A percentile compares a stretch with the other conserved stretches of the same genome.
Conservation (phyloP, 75 land plant genomes). For the Ceratopteris richardii region DNA sequence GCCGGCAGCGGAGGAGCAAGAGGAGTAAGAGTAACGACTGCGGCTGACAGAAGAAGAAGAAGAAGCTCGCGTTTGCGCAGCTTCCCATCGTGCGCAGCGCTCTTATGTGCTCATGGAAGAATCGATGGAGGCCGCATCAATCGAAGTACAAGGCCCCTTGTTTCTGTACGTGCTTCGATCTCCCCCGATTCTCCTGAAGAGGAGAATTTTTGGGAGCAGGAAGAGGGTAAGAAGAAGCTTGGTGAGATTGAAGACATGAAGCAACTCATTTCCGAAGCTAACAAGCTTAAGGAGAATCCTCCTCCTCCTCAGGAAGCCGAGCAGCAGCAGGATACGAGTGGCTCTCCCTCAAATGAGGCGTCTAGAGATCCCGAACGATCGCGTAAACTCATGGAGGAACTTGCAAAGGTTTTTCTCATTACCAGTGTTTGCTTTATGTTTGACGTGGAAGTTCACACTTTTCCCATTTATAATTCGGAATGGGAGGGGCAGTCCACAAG, state of each 20-base stretch:
- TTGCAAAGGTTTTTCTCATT: constrained; percentile 26
- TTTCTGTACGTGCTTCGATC: neutral
- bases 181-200: constrained; percentile 11
- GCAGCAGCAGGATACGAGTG: constrained; percentile 9
- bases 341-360: constrained; percentile 10
- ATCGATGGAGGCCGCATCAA: too few relatives aligned
- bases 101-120: too few relatives aligned
- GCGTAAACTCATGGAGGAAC: constrained; percentile 27
- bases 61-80: too few relatives aligned
- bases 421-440: constrained; percentile 22
- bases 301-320: too few relatives aligned
- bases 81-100: too few relatives aligned
- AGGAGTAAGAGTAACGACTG: too few relatives aligned
- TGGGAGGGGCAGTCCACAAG: too few relatives aligned
- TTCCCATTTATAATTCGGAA: too few relatives aligned
- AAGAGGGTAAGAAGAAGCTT: constrained; percentile 33
- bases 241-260: constrained; percentile 67
- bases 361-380: constrained; percentile 35
- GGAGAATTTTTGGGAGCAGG: constrained; percentile 44
- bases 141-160: too few relatives aligned
- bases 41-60: too few relatives aligned
- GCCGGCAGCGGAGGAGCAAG: too few relatives aligned
- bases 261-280: constrained; percentile 64
- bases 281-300: constrained; percentile 31
- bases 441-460: neutral